Percentiles rank a stretch among this genome's conserved stretches.
These are phyloP conservation scores for Cercospora zeina DNA, from an alignment of 2,329 filamentous ascomycete genomes.

Conservation along the genomic window DNA sequence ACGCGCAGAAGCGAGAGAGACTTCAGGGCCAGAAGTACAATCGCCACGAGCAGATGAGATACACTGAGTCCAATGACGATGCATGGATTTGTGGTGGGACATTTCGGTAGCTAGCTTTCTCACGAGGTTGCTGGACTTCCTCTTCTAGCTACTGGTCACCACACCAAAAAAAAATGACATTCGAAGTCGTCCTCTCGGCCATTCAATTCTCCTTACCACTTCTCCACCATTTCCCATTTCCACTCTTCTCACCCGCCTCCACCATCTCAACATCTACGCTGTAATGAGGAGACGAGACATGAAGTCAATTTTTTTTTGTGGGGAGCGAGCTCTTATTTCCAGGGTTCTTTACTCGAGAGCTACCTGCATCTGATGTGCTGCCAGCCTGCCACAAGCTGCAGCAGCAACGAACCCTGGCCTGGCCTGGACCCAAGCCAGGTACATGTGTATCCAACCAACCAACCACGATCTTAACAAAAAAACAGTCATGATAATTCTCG, in stretches of 20 bases:
- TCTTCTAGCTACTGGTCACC: background rate
- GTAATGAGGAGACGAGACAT: background rate
- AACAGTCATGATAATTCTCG: background rate
- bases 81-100: background rate
- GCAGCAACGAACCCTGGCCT: background rate
- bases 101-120: background rate
- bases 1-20: constrained; percentile 1
- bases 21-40: constrained; percentile 5
- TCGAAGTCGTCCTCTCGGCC: background rate
- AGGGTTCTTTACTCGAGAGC: constrained; percentile 8
- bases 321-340: background rate
- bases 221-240: background rate
- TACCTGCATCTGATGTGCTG: background rate
- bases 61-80: constrained; percentile 3
- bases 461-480: constrained; percentile 7
- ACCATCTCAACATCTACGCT: background rate
- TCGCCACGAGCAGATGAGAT: constrained; percentile 8
- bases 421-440: no score
- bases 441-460: background rate
- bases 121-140: constrained; percentile 1
- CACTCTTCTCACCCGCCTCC: background rate
- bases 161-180: background rate
- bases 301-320: background rate
- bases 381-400: no score
- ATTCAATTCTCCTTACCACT: background rate